phyloP scores from a whole-genome alignment of 192 early-diverging fungal genomes.

The Rhizophagus prolifer region DNA sequence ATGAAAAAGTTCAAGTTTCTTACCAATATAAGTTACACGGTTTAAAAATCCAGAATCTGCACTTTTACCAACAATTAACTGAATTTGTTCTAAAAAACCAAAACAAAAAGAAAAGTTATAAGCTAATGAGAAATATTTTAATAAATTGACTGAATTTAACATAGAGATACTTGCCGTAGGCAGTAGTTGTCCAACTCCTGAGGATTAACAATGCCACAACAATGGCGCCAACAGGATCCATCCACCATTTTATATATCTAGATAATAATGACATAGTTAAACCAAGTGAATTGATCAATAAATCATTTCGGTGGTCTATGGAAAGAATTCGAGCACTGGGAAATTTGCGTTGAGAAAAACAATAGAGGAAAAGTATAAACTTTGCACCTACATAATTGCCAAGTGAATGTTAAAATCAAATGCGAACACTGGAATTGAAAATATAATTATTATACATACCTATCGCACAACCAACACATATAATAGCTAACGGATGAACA shows the following conservation, averaged over 20 bases:
- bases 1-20: background rate
- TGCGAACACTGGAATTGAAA: background rate
- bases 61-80: slow-evolving; percentile 77
- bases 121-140: background rate
- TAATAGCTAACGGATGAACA: slow-evolving; percentile 47
- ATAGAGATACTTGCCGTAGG: slow-evolving; percentile 43
- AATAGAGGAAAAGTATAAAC: slow-evolving; percentile 65
- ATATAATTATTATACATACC: slow-evolving; percentile 31
- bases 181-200: slow-evolving; percentile 64
- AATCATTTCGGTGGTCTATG: slow-evolving; percentile 74
- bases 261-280: slow-evolving; percentile 64
- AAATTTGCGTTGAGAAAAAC: slow-evolving; percentile 57
- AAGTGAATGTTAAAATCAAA: background rate
- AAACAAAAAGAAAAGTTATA: background rate
- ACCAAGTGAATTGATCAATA: slow-evolving; percentile 71
- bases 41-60: slow-evolving; percentile 81
- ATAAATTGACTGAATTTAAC: background rate
- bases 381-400: slow-evolving; percentile 48
- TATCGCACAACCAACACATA: slow-evolving; percentile 56
- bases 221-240: slow-evolving; percentile 73
- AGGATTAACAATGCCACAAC: slow-evolving; percentile 68
- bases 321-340: slow-evolving; percentile 64
- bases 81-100: slow-evolving; percentile 59
- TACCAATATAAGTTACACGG: slow-evolving; percentile 78
- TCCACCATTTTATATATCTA: slow-evolving; percentile 59